These are phyloP conservation scores for Cymbopogon citratus DNA, from an alignment of 176 grass and related monocot species.

Conservation along the genomic window DNA sequence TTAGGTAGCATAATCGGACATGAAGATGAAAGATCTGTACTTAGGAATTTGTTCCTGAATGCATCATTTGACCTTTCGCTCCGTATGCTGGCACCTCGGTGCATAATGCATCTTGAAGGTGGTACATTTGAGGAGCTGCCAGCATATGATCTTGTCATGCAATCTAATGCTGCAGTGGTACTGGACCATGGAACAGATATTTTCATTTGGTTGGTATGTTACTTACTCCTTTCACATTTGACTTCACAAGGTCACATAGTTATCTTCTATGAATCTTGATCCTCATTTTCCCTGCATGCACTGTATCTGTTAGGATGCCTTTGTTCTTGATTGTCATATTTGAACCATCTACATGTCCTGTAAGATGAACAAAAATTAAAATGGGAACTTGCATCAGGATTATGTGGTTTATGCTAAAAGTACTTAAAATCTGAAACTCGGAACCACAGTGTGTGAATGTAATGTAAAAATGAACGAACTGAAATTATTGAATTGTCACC, in stretches of 20 bases:
- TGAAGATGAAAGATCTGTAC: constrained; percentile 91
- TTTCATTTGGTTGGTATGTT: constrained; percentile 99
- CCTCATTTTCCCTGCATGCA: not conserved
- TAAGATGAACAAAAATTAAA: not conserved
- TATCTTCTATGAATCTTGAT: constrained; percentile 10
- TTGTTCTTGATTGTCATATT: constrained; percentile 9
- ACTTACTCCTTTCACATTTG: not conserved
- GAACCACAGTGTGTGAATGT: not conserved
- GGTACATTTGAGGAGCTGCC: constrained; percentile 95
- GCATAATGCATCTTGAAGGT: constrained; percentile 88
- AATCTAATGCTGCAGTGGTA: constrained; percentile 81
- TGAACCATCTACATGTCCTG: not conserved
- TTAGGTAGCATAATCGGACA: constrained; percentile 93
- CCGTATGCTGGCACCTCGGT: constrained; percentile 81
- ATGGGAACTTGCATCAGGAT: not conserved
- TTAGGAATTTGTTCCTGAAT: constrained; percentile 86
- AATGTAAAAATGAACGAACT: not conserved
- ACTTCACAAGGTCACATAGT: not conserved
- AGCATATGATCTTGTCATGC: constrained; percentile 96
- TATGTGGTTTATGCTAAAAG: not conserved
- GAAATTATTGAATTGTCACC: not conserved
- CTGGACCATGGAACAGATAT: constrained; percentile 98
- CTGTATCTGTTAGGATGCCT: not conserved
- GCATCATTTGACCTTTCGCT: constrained; percentile 83
- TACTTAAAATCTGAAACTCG: not conserved